Base-by-base conservation (phyloP, 139 green algal genomes). In the Choricystis sp. region DNA sequence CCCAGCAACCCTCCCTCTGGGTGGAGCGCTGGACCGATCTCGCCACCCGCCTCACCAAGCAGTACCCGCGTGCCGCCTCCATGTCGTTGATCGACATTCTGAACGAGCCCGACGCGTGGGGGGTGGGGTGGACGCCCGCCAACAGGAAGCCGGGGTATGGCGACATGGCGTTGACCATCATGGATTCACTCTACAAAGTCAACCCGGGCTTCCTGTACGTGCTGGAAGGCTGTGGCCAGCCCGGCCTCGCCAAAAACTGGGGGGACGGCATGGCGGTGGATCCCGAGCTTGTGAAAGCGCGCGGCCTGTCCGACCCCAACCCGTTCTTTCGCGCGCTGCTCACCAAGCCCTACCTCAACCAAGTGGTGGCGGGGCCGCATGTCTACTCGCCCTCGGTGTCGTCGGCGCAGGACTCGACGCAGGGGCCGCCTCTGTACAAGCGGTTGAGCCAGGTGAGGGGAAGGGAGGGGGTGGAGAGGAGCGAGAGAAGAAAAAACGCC, bases 301-400 rank as follows among this genome's bases (percentile, higher is more conserved):
- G 63, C 19, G 61, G 65, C 29, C 40, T 69, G 19, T 66, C 57
- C 3, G 73, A 80, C 61, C 70, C 77, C 52, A 76, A 74, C 52
- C 70, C 73, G 22, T 83, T 83, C 66, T 83, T 83, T 57, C 48
- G 56, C 16, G 26, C 68, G 3, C 63, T 83, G 4, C 40, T 83
- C 30, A 57, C 14, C 26, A 80, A 78, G 68, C 62, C 65, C 0
- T 83, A 83, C 66, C 29, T 75, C 24, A 61, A 49, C 26, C 66
- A 70, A 30, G 67, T 79, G 24, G 69, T 79, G 23, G 61, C 78
- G 21, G 69, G 60, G 19, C 71, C 73, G 5, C 73, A 80, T 57
- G 59, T 80, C 3, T 83, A 80, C 49, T 59, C 52, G 19, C 70
- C 70, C 19, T 55, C 49, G 26, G 74, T 77, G 61, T 63, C 30